Evolutionary conservation across 495 filamentous ascomycete genomes (phyloP).

Genomic region (Penicillium simplicissimum): DNA sequence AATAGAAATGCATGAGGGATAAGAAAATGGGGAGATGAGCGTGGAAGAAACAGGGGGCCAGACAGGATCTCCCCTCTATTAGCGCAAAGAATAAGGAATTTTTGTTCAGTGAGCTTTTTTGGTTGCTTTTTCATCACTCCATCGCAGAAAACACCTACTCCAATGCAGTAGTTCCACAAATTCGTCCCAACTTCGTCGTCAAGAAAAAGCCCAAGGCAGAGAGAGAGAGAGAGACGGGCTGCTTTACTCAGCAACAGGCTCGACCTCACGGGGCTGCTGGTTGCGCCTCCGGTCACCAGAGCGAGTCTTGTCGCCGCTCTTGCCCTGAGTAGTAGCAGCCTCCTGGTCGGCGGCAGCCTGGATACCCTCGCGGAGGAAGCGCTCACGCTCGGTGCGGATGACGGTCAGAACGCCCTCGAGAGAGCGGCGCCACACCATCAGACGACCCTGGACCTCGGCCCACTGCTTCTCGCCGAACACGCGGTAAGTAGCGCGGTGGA

Average conservation of each 20-base stretch:
- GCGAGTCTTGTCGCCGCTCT: slow-evolving; percentile 35
- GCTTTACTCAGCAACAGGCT: slow-evolving; percentile 34
- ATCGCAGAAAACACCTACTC: slow-evolving; percentile 29
- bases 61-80: slow-evolving; percentile 22
- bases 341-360: slow-evolving; percentile 39
- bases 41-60: not conserved
- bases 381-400: slow-evolving; percentile 74
- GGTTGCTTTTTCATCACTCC: slow-evolving; percentile 18
- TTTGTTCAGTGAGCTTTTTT: slow-evolving; percentile 24
- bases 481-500: slow-evolving; percentile 91
- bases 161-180: slow-evolving; percentile 23
- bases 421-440: slow-evolving; percentile 86
- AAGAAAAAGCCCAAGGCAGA: not conserved
- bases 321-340: slow-evolving; percentile 29
- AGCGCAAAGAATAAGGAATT: slow-evolving; percentile 26
- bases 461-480: slow-evolving; percentile 98
- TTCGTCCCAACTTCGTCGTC: slow-evolving; percentile 5
- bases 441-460: slow-evolving; percentile 82
- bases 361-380: slow-evolving; percentile 50
- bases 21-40: not conserved
- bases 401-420: slow-evolving; percentile 72
- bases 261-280: slow-evolving; percentile 38
- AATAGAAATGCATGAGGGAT: slow-evolving; percentile 24
- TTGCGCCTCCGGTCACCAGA: slow-evolving; percentile 38
- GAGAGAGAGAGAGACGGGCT: not conserved